Evolutionary conservation across 345 rosid species (phyloP).

Genomic region (Eucalyptus urophylla): DNA sequence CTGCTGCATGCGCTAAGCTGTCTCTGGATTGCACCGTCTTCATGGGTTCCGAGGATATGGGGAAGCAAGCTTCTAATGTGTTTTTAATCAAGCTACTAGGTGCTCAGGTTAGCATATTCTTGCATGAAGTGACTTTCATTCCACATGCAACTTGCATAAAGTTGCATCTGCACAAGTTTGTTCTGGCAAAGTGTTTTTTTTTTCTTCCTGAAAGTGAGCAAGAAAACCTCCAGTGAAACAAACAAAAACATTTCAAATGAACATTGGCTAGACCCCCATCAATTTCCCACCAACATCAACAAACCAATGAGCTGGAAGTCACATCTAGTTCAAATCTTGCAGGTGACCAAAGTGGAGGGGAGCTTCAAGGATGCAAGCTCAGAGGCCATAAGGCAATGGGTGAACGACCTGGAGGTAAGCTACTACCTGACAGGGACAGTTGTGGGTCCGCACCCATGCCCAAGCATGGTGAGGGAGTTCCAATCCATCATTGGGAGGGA

Average conservation of each 20-base stretch:
- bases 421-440: slow-evolving; percentile 48
- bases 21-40: slow-evolving; percentile 45
- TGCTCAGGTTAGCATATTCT: slow-evolving; percentile 22
- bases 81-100: slow-evolving; percentile 49
- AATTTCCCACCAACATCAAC: neutral
- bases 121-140: neutral
- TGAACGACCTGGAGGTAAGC: slow-evolving; percentile 19
- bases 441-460: slow-evolving; percentile 90
- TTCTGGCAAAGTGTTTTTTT: neutral
- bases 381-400: slow-evolving; percentile 68
- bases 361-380: slow-evolving; percentile 67
- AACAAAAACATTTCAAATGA: neutral
- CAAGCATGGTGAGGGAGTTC: slow-evolving; percentile 70
- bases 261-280: neutral
- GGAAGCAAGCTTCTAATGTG: slow-evolving; percentile 54
- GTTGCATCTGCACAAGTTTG: too few species aligned
- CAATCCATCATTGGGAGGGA: slow-evolving; percentile 83
- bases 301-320: neutral
- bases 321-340: neutral
- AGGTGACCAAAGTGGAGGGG: slow-evolving; percentile 54
- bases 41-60: slow-evolving; percentile 61
- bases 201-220: neutral
- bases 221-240: neutral
- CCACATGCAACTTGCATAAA: neutral
- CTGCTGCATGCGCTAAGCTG: slow-evolving; percentile 80